These are phyloP conservation scores for Penicillium pulvis DNA, from an alignment of 495 filamentous ascomycete species.

Conservation along the genomic window DNA sequence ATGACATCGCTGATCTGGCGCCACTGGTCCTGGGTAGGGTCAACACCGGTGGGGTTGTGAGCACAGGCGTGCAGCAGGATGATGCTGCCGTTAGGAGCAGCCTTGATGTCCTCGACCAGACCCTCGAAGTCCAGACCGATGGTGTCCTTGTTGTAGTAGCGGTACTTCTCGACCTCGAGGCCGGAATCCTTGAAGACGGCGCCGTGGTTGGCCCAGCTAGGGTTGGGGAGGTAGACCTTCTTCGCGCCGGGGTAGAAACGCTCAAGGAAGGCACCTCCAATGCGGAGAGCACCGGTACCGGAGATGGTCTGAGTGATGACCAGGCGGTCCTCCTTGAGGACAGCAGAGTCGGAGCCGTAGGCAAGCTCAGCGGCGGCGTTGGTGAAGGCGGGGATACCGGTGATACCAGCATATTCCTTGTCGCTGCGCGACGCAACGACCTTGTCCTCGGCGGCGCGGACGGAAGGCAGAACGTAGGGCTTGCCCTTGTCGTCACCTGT, in stretches of 20 bases:
- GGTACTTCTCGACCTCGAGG: conserved; percentile 87
- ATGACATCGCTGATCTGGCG: conserved; percentile 85
- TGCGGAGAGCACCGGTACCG: conserved; percentile 91
- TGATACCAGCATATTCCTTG: conserved; percentile 98
- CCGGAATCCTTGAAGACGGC: conserved; percentile 94
- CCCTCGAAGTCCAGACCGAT: conserved; percentile 98
- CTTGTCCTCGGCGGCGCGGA: conserved; percentile 84
- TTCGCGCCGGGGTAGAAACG: conserved; percentile 88
- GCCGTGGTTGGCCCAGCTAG: conserved; percentile 98
- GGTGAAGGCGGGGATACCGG: conserved; percentile 90
- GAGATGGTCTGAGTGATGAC: conserved; percentile 98
- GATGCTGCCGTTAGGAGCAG: conserved; percentile 80
- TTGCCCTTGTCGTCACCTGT: conserved; percentile 90
- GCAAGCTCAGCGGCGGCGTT: conserved; percentile 87
- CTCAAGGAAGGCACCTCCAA: conserved; percentile 89
- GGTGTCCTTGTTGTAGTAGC: conserved; percentile 98
- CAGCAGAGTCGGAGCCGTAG: conserved; percentile 77
- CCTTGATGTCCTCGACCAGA: conserved; percentile 87
- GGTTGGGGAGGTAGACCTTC: conserved; percentile 92
- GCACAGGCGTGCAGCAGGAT: conserved; percentile 96
- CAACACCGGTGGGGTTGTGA: conserved; percentile 97
- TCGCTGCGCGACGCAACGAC: conserved; percentile 75
- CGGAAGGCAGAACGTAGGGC: conserved; percentile 95
- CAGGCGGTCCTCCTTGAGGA: conserved; percentile 74
- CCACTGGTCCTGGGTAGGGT: conserved; percentile 93